Base-by-base conservation (phyloP, 306 rosid genomes). In the Malus sieversii region DNA sequence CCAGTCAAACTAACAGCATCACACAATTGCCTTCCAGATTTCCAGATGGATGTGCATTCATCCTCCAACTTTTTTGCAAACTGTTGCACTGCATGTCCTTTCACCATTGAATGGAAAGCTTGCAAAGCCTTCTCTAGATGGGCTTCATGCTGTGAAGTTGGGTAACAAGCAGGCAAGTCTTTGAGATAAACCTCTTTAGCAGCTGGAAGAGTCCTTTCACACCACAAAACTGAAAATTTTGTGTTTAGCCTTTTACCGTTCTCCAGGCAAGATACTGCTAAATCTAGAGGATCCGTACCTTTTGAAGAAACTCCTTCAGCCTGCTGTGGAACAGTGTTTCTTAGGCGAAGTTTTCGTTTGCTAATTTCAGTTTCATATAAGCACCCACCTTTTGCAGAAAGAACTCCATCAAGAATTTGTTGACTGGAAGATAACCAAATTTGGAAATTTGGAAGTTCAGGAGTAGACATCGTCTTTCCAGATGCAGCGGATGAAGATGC, bases 1-100 rank as follows among this genome's bases (percentile, higher is more conserved):
- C 98, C 93, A 0, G 97, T 94, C 88, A 94, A 86, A 89, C 98
- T 94, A 81, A 94, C 72, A 58, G 91, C 98, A 80, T 91, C 97
- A 79, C 96, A 94, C 48, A 94, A 82, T 59, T 91, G 97, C 89
- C 98, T 90, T 75, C 91, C 95, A 74, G 96, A 86, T 79, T 85
- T 87, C 98, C 97, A 94, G 58, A 94, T 90, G 81, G 78, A 82
- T 70, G 85, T 87, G 78, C 98, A 94, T 80, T 91, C 96, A 78
- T 87, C 96, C 85, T 90, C 90, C 86, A 94, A 87, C 70, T 63
- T 86, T 77, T 85, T 90, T 27, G 93, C 87, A 79, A 88, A 94
- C 55, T 5, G 78, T 71, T 86, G 87, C 72, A 90, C 91, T 30
- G 92, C 90, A 61, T 91, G 87, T 80, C 98, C 98, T 78, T 77